Conservation (phyloP, 2,329 filamentous ascomycete genomes). For the Dactylellina cionopaga region DNA sequence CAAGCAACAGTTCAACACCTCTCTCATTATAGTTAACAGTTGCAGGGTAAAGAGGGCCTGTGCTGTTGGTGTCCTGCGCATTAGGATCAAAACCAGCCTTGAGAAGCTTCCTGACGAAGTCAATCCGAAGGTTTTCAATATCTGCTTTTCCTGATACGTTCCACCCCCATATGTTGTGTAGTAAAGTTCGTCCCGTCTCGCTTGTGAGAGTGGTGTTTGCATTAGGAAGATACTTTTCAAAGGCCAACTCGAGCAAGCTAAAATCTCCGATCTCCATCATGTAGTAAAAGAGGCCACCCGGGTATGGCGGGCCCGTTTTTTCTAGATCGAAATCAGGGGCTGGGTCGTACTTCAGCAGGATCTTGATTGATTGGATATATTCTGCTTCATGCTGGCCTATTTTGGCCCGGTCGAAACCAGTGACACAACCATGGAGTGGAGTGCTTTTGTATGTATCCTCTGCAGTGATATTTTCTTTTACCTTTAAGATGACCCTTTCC, state of each 20-base stretch:
- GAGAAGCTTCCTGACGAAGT: no score
- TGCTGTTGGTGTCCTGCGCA: slow-evolving; percentile 5
- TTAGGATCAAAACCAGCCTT: slow-evolving; percentile 17
- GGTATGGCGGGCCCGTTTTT: not conserved
- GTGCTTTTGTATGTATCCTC: not conserved
- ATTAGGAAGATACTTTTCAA: not conserved
- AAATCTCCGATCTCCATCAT: slow-evolving; percentile 10
- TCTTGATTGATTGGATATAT: not conserved
- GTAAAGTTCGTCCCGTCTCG: not conserved
- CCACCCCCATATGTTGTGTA: slow-evolving; percentile 2
- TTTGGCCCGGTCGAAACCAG: not conserved
- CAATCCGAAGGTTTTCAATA: no score
- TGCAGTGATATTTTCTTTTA: not conserved
- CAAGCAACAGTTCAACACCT: slow-evolving; percentile 8
- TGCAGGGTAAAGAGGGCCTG: not conserved
- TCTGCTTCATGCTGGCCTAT: not conserved
- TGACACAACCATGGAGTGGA: no score
- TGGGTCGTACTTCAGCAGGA: not conserved
- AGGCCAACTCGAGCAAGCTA: not conserved
- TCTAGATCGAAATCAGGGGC: not conserved
- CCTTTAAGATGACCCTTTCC: no score
- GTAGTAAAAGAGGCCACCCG: not conserved
- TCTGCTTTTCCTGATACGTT: no score
- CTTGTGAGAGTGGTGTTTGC: not conserved
- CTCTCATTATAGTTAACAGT: not conserved